These are phyloP conservation scores for Candida sp. DNA, from an alignment of 1,139 yeast species.

Conservation along the genomic window DNA sequence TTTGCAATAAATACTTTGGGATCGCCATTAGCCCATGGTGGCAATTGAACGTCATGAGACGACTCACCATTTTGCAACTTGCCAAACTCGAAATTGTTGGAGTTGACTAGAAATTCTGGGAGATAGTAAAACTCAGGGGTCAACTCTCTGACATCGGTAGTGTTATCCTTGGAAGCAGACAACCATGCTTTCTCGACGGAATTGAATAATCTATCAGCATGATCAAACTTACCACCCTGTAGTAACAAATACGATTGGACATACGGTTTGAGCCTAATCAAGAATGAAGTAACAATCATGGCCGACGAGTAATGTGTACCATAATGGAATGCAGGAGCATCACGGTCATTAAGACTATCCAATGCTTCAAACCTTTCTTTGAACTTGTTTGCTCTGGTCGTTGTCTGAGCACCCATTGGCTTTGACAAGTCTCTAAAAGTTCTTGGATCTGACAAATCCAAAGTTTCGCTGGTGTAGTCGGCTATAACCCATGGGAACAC, in stretches of 20 bases:
- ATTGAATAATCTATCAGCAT: constrained; percentile 79
- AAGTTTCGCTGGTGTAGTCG: constrained; percentile 68
- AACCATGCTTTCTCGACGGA: constrained; percentile 78
- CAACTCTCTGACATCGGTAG: constrained; percentile 86
- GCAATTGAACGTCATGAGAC: constrained; percentile 67
- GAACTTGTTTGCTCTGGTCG: constrained; percentile 61
- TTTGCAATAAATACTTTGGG: constrained; percentile 72
- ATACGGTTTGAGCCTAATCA: constrained; percentile 78
- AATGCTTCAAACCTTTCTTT: constrained; percentile 73
- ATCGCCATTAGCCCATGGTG: constrained; percentile 84
- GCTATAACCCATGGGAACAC: constrained; percentile 91
- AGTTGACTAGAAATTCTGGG: constrained; percentile 74
- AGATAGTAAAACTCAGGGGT: constrained; percentile 84
- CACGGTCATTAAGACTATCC: constrained; percentile 52
- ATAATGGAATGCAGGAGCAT: constrained; percentile 81
- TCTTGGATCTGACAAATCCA: constrained; percentile 63
- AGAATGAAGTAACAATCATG: constrained; percentile 83
- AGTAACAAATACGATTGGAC: constrained; percentile 76
- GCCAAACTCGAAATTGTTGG: constrained; percentile 73
- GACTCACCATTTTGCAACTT: constrained; percentile 61
- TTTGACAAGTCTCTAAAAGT: constrained; percentile 76
- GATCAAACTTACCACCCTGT: constrained; percentile 90
- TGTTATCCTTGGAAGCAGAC: constrained; percentile 76
- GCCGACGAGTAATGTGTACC: constrained; percentile 95
- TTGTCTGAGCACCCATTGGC: constrained; percentile 90